Conservation (phyloP, 2,329 filamentous ascomycete genomes). For the Cadophora gregata region DNA sequence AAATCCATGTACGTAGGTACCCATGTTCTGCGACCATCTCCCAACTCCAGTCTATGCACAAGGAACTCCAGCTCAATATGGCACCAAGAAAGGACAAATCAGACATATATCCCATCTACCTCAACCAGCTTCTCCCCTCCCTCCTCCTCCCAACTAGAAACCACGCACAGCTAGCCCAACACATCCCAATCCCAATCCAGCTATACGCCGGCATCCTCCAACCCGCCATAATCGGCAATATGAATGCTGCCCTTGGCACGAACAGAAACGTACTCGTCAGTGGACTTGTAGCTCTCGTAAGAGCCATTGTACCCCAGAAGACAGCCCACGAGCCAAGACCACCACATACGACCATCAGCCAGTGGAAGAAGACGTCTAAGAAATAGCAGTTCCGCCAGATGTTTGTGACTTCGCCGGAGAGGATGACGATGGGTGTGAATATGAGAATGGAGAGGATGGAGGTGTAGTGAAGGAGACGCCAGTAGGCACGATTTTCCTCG, state of each 20-base stretch:
- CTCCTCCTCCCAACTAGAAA: slow-evolving; percentile 52
- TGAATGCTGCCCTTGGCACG: slow-evolving; percentile 54
- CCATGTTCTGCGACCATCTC: neutral
- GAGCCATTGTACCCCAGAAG: slow-evolving; percentile 53
- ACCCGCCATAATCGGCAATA: slow-evolving; percentile 53
- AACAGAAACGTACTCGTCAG: slow-evolving; percentile 56
- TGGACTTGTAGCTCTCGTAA: slow-evolving; percentile 57
- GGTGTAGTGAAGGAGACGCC: slow-evolving; percentile 57
- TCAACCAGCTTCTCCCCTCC: slow-evolving; percentile 42
- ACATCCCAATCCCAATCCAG: slow-evolving; percentile 57
- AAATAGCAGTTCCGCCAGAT: slow-evolving; percentile 59
- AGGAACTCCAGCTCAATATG: neutral
- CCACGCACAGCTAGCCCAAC: slow-evolving; percentile 56
- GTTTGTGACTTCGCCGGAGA: slow-evolving; percentile 55
- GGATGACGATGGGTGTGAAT: slow-evolving; percentile 54
- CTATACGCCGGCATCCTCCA: slow-evolving; percentile 56
- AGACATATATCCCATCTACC: neutral
- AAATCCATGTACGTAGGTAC: neutral
- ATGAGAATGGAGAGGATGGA: slow-evolving; percentile 56
- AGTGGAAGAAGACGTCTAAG: slow-evolving; percentile 61
- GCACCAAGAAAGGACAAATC: neutral
- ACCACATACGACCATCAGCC: slow-evolving; percentile 57
- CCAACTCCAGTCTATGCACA: neutral
- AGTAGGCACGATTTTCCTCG: slow-evolving; percentile 57
- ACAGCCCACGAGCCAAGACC: slow-evolving; percentile 54